Base-by-base conservation (phyloP, 208 protist genomes). In the Acanthamoeba lenticulata region DNA sequence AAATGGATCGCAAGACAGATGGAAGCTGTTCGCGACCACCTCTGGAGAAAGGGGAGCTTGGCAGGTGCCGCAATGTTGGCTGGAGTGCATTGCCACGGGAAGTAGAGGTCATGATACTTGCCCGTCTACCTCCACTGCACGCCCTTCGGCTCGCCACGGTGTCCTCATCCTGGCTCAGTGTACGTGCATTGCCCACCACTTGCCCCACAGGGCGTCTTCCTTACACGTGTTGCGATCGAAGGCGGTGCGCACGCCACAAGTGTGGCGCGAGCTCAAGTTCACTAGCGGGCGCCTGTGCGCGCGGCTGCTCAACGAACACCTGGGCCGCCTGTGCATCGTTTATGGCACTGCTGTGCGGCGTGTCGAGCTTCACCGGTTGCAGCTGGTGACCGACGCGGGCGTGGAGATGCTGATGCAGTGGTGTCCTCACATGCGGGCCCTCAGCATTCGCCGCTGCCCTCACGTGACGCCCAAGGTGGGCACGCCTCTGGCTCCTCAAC, bases 191-290 rank as follows among this genome's bases (percentile, higher is more conserved):
- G 11, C 38, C 17, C 38, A 27, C 15, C 38, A 6, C 69, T 45
- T 44, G 9, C 11, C 29, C 69, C 6, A 55, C 29, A 27, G 38
- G 11, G 69, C 17, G 69, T 19, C 40, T 29, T 38, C 21, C 15
- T 2, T 40, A 45, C 11, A 32, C 36, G 29, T 9, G 13, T 49
- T 7, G 72, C 29, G 29, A 2, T 24, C 11, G 17, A 34, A 83
- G 72, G 72, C 42, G 1, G 72, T 52, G 24, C 11, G 29, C 15
- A 34, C 36, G 5, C 21, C 40, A 17, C 72, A 83, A 17, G 24
- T 83, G 36, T 83, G 72, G 72, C 72, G 72, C 24, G 42, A 49
- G 34, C 34, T 83, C 38, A 52, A 24, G 72, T 83, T 83, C 40
- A n/a, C 36, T 7, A 83, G 72, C 42, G 72, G 34, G 38, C 42